A percentile compares a stretch with the other conserved stretches of the same genome.
These are phyloP conservation scores for Byssochlamys sp. DNA, from an alignment of 2,329 filamentous ascomycete genomes.

Conservation along the genomic window DNA sequence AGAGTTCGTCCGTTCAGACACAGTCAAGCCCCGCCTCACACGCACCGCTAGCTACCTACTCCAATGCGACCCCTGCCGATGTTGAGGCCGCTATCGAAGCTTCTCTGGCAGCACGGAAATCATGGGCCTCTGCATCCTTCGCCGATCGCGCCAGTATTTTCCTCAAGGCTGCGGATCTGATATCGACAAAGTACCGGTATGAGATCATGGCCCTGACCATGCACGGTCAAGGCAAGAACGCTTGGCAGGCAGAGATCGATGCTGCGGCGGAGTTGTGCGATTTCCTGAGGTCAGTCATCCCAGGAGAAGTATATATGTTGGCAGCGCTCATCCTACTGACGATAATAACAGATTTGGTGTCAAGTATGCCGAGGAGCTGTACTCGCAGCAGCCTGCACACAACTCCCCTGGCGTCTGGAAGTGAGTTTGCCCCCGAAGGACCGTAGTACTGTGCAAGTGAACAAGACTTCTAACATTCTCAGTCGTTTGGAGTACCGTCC, in stretches of 20 bases:
- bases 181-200: conserved; percentile 87
- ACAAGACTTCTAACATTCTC: background rate
- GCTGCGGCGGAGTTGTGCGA: conserved; percentile 84
- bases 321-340: background rate
- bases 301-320: background rate
- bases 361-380: conserved; percentile 83
- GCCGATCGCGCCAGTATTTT: conserved; percentile 86
- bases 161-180: conserved; percentile 86
- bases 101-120: conserved; percentile 72
- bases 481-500: conserved; percentile 74
- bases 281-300: conserved; percentile 56
- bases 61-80: conserved; percentile 66
- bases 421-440: conserved; percentile 26
- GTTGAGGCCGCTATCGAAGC: conserved; percentile 71
- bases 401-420: conserved; percentile 83
- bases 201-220: conserved; percentile 94
- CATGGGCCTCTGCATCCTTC: conserved; percentile 81
- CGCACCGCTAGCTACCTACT: conserved; percentile 70
- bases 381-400: conserved; percentile 75
- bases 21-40: conserved; percentile 82
- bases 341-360: conserved; percentile 60
- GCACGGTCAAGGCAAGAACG: conserved; percentile 94
- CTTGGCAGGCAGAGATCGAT: conserved; percentile 98
- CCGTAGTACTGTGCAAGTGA: background rate
- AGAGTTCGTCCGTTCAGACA: conserved; percentile 30